A percentile compares a stretch with the other conserved stretches of the same genome.
Conservation (phyloP, 139 green algal genomes). For the Auxenochlorella protothecoides region DNA sequence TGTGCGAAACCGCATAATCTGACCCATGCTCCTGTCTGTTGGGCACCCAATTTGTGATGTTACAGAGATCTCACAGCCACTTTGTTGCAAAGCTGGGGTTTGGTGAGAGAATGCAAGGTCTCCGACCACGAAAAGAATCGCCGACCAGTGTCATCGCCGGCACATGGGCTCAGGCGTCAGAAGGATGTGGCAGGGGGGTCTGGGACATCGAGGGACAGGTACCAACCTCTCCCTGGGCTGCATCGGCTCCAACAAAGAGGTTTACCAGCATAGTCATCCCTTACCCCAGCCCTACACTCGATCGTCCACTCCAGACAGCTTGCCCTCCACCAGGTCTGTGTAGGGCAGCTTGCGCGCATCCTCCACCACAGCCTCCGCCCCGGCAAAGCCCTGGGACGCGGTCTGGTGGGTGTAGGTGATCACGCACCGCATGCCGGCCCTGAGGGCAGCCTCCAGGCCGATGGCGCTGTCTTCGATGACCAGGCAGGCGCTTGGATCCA, state of each 20-base stretch:
- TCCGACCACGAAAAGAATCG: no score
- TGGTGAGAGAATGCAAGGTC: no score
- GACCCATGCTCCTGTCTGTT: neutral
- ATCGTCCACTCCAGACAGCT: slow-evolving; percentile 11
- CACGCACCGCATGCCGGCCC: slow-evolving; percentile 86
- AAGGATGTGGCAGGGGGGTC: no score
- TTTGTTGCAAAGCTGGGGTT: no score
- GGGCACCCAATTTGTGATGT: no score
- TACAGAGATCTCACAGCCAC: no score
- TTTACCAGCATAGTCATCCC: no score
- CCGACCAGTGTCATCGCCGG: no score
- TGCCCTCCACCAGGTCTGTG: slow-evolving; percentile 7
- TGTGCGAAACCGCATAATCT: slow-evolving; percentile 66
- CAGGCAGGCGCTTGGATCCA: slow-evolving; percentile 67
- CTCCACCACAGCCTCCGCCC: slow-evolving; percentile 11
- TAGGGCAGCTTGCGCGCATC: slow-evolving; percentile 9
- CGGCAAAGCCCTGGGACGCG: slow-evolving; percentile 26
- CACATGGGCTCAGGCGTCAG: no score
- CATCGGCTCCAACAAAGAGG: no score
- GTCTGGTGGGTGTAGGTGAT: slow-evolving; percentile 75
- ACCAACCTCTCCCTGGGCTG: no score
- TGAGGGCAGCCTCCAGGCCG: slow-evolving; percentile 75
- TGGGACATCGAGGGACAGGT: no score
- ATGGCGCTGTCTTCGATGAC: slow-evolving; percentile 95
- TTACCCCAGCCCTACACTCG: neutral